Conservation (phyloP, 805 yeast genomes). For the Candida awuae region DNA sequence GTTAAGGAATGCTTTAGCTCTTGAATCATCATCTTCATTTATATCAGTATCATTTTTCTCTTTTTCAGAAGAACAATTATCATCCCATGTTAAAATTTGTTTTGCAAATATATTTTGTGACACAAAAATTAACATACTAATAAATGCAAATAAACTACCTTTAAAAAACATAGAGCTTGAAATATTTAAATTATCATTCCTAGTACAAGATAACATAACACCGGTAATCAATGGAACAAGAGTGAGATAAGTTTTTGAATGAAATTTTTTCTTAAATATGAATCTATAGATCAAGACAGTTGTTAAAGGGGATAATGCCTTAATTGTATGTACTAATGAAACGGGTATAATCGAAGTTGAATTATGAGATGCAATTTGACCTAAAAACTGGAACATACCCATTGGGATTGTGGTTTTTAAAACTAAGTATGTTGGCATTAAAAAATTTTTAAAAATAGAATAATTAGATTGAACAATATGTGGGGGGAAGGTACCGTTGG, state of each 20-base stretch:
- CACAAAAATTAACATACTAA: slow-evolving; percentile 62
- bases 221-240: slow-evolving; percentile 74
- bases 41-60: slow-evolving; percentile 9
- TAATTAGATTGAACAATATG: slow-evolving; percentile 26
- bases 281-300: slow-evolving; percentile 75
- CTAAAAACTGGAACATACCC: slow-evolving; percentile 90
- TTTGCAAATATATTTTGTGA: slow-evolving; percentile 78
- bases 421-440: slow-evolving; percentile 46
- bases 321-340: slow-evolving; percentile 89
- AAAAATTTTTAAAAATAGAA: slow-evolving; percentile 31
- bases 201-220: slow-evolving; percentile 71
- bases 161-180: slow-evolving; percentile 23
- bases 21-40: slow-evolving; percentile 12
- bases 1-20: slow-evolving; percentile 22
- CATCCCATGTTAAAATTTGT: slow-evolving; percentile 48
- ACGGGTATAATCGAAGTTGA: slow-evolving; percentile 92
- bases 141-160: slow-evolving; percentile 45
- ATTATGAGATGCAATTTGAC: slow-evolving; percentile 85
- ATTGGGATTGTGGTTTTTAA: slow-evolving; percentile 74
- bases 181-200: slow-evolving; percentile 25
- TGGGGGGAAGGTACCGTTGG: slow-evolving; percentile 43
- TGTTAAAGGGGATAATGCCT: slow-evolving; percentile 82
- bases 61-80: slow-evolving; percentile 4
- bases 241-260: slow-evolving; percentile 63
- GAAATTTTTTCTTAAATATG: slow-evolving; percentile 51